Evolutionary conservation across 2,329 filamentous ascomycete genomes (phyloP).

Genomic region (Dichotomopilus funicola): DNA sequence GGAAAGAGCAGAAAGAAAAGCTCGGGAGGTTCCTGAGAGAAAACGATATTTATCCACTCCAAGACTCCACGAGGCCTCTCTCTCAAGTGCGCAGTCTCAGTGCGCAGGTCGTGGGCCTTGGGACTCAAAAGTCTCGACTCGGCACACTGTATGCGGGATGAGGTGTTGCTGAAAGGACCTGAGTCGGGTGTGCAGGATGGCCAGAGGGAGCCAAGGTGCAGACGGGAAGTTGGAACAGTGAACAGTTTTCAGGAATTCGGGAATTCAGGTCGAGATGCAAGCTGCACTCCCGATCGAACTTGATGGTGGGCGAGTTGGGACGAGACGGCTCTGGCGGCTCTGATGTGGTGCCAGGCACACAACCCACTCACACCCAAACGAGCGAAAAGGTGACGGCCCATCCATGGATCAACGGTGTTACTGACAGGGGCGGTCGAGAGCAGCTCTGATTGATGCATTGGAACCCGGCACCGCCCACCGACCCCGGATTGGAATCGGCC

Average conservation of each 20-base stretch:
- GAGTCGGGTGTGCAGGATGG: constrained; percentile 5
- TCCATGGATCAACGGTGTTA: constrained; percentile 20
- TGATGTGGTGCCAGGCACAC: constrained; percentile 11
- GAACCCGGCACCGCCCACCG: constrained; percentile 15
- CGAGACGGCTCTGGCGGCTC: constrained; percentile 10
- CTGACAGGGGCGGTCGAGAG: constrained; percentile 13
- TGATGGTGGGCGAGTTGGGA: constrained; percentile 11
- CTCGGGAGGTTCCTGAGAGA: constrained; percentile 17
- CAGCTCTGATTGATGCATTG: constrained; percentile 2
- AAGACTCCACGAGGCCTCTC: constrained; percentile 17
- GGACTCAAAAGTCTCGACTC: no score
- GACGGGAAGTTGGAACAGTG: no score
- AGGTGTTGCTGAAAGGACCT: no score
- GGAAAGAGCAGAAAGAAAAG: constrained; percentile 12
- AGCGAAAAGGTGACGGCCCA: constrained; percentile 17
- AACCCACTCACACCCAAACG: constrained; percentile 16
- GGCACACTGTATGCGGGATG: no score
- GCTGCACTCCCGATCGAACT: constrained; percentile 15
- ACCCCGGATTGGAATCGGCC: constrained; percentile 17
- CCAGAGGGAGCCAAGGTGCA: neutral
- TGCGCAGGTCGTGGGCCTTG: no score
- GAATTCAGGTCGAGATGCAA: constrained; percentile 20
- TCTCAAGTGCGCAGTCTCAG: no score
- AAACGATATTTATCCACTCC: constrained; percentile 26
- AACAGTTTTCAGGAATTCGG: neutral